Conservation (phyloP, 768 basidiomycete genomes). For the Boletus coccyginus region DNA sequence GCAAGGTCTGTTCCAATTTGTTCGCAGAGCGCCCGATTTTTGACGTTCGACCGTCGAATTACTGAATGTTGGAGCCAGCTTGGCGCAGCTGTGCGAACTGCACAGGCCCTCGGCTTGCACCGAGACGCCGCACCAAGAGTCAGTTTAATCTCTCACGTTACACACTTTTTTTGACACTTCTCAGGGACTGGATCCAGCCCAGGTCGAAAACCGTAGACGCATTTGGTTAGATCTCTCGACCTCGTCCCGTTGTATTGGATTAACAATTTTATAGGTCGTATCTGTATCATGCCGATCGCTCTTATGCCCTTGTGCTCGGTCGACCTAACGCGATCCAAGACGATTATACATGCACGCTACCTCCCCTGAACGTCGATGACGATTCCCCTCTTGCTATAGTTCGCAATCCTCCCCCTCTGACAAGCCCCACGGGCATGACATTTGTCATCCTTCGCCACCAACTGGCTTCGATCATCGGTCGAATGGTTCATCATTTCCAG, state of each 20-base stretch:
- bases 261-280: slow-evolving; percentile 58
- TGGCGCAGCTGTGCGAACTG: slow-evolving; percentile 89
- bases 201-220: slow-evolving; percentile 85
- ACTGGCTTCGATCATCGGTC: slow-evolving; percentile 81
- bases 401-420: slow-evolving; percentile 54
- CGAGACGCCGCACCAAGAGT: slow-evolving; percentile 85
- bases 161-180: slow-evolving; percentile 4
- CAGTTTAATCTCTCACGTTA: slow-evolving; percentile 22
- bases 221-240: slow-evolving; percentile 59
- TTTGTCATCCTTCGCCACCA: slow-evolving; percentile 85
- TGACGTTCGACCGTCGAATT: slow-evolving; percentile 75
- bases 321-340: slow-evolving; percentile 89
- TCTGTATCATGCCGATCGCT: slow-evolving; percentile 91
- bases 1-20: slow-evolving; percentile 9
- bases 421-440: slow-evolving; percentile 78
- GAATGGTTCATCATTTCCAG: slow-evolving; percentile 92
- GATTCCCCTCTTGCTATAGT: slow-evolving; percentile 44
- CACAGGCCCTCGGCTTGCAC: slow-evolving; percentile 90
- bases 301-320: slow-evolving; percentile 88
- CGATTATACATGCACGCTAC: slow-evolving; percentile 79
- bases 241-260: not conserved
- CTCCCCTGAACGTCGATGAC: slow-evolving; percentile 72
- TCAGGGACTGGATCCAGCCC: slow-evolving; percentile 69
- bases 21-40: slow-evolving; percentile 63
- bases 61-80: slow-evolving; percentile 97